Evolutionary conservation across 306 rosid species (phyloP).

Genomic region (Heteromeles arbutifolia): DNA sequence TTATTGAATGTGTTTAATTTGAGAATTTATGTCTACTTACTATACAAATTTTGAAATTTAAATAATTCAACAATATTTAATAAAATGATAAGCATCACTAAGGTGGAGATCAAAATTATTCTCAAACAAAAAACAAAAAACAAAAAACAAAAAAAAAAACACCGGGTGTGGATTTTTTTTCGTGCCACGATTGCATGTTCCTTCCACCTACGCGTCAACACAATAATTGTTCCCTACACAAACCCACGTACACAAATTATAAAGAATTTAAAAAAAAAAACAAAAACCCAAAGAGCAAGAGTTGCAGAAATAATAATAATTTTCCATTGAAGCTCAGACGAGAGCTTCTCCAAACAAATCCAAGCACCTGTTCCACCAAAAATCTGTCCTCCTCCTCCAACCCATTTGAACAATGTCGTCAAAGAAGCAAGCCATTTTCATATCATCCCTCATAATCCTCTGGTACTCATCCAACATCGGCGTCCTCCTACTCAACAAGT

Average conservation of each 20-base stretch:
- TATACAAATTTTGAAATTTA: no score
- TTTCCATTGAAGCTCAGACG: slow-evolving; percentile 24
- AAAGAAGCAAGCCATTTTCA: slow-evolving; percentile 46
- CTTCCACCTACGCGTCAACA: background rate
- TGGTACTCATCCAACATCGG: slow-evolving; percentile 98
- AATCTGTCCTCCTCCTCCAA: background rate
- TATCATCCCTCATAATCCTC: slow-evolving; percentile 49
- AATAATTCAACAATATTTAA: no score
- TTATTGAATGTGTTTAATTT: fast-evolving
- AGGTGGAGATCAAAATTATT: no score
- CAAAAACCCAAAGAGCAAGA: background rate
- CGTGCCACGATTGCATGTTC: background rate
- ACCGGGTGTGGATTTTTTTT: no score
- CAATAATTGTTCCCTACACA: background rate
- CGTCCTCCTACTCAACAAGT: slow-evolving; percentile 88
- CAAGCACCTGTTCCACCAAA: slow-evolving; percentile 8
- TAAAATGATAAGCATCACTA: no score
- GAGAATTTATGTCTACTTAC: no score
- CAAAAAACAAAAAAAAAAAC: no score
- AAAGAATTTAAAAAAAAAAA: no score
- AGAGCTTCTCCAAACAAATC: slow-evolving; percentile 22
- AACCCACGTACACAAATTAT: no score
- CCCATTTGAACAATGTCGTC: slow-evolving; percentile 26
- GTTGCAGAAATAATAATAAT: background rate
- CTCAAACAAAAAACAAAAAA: no score